phyloP scores from a whole-genome alignment of 306 rosid species.

The Spatholobus suberectus region DNA sequence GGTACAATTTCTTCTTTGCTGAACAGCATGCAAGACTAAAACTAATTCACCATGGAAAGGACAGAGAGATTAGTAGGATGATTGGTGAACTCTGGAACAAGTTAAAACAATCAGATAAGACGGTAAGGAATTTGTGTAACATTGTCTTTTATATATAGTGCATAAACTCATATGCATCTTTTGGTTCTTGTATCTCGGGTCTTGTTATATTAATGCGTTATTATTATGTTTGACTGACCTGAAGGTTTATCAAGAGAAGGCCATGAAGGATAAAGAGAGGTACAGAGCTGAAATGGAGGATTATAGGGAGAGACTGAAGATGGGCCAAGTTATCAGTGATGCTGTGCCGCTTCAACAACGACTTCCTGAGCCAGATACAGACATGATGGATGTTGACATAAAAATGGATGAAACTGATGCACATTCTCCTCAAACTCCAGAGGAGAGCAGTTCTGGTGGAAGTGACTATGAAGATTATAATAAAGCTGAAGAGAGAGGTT shows the following conservation, averaged over 20 bases:
- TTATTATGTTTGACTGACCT: conserved; percentile 9
- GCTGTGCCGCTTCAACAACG: conserved; percentile 80
- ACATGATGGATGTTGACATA: conserved; percentile 51
- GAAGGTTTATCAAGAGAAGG: conserved; percentile 93
- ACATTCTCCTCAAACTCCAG: conserved; percentile 50
- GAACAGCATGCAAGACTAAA: conserved; percentile 93
- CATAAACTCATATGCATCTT: background rate
- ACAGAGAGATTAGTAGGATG: conserved; percentile 88
- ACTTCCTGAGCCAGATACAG: conserved; percentile 57
- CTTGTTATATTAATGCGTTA: background rate
- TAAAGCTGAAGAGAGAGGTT: conserved; percentile 45
- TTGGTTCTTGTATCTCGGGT: background rate
- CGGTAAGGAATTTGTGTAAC: conserved; percentile 53
- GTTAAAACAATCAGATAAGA: conserved; percentile 62
- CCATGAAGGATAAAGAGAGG: conserved; percentile 84
- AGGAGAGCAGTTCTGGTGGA: conserved; percentile 61
- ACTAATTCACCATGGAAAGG: conserved; percentile 81
- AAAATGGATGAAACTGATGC: conserved; percentile 57
- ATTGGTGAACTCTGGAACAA: conserved; percentile 97
- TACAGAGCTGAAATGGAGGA: conserved; percentile 82
- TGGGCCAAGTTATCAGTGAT: conserved; percentile 66
- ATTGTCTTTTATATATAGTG: background rate
- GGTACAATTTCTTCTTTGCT: conserved; percentile 93
- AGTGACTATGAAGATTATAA: conserved; percentile 60
- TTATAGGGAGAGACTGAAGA: conserved; percentile 66